phyloP scores from a whole-genome alignment of 163 green algal genomes.

The Chloromonas sp. region DNA sequence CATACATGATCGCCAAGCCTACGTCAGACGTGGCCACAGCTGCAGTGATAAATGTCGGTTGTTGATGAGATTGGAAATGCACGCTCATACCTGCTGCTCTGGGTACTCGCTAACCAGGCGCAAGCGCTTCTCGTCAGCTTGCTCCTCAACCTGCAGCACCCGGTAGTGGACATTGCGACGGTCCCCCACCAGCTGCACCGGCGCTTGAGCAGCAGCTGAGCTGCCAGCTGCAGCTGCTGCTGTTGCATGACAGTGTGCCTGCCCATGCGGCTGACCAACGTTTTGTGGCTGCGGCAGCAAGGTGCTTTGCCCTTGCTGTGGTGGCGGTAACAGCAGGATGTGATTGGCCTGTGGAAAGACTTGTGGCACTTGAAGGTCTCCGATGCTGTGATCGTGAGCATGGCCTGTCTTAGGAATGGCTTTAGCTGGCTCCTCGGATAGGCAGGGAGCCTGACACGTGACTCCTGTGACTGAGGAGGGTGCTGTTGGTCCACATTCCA shows the following conservation, averaged over 20 bases:
- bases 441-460: too few species aligned
- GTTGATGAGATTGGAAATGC: background rate
- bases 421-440: too few species aligned
- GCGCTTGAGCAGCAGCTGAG: too few species aligned
- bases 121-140: conserved; percentile 23
- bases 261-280: conserved; percentile 2
- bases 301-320: too few species aligned
- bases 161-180: conserved; percentile 34
- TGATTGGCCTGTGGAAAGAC: too few species aligned
- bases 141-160: conserved; percentile 38
- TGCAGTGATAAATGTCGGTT: background rate
- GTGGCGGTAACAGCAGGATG: too few species aligned
- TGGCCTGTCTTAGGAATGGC: too few species aligned
- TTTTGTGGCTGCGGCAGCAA: background rate
- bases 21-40: background rate
- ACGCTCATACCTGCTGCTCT: conserved; percentile 9
- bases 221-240: conserved; percentile 6
- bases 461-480: too few species aligned
- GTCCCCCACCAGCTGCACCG: conserved; percentile 18
- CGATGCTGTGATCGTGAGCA: too few species aligned
- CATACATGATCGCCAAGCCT: background rate
- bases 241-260: conserved; percentile 1
- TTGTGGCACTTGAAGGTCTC: too few species aligned
- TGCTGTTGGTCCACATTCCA: too few species aligned
- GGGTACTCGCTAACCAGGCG: conserved; percentile 44